phyloP scores from a whole-genome alignment of 495 filamentous ascomycete species.

The Daldinia decipiens region DNA sequence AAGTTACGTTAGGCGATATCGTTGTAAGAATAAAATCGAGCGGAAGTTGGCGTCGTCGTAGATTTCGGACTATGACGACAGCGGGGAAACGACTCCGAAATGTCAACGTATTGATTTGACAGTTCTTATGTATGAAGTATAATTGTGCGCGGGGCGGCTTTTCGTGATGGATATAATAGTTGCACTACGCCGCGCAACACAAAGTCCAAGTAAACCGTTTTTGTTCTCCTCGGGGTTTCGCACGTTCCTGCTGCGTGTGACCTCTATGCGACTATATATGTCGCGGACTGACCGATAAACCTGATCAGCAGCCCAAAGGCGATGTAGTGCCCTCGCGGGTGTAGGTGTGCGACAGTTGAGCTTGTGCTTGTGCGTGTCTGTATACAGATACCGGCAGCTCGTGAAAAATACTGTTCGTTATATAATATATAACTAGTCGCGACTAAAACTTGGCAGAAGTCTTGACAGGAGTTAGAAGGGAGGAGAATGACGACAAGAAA shows the following conservation, averaged over 20 bases:
- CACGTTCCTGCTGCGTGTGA: conserved; percentile 33
- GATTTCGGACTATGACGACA: conserved; percentile 37
- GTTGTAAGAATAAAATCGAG: conserved; percentile 13
- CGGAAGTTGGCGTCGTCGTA: conserved; percentile 11
- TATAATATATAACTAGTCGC: background rate
- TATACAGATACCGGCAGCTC: background rate
- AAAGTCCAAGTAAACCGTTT: conserved; percentile 9
- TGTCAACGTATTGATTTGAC: conserved; percentile 29
- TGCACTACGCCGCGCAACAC: conserved; percentile 13
- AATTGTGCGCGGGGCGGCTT: conserved; percentile 24
- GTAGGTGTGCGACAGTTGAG: background rate
- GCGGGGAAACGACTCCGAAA: conserved; percentile 21
- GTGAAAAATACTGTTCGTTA: background rate
- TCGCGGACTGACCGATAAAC: conserved; percentile 29
- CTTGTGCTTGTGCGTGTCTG: conserved; percentile 6
- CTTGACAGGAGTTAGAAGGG: background rate
- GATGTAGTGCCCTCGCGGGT: background rate
- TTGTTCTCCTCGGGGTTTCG: conserved; percentile 13
- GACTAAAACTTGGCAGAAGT: background rate
- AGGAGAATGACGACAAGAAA: conserved; percentile 12
- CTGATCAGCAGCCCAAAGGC: conserved; percentile 28
- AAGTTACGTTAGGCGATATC: conserved; percentile 10
- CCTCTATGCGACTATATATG: conserved; percentile 27
- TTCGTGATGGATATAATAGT: conserved; percentile 27
- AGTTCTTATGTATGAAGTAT: too few species aligned